Conservation (phyloP, 495 filamentous ascomycete genomes). For the Aeminium ludgeri region DNA sequence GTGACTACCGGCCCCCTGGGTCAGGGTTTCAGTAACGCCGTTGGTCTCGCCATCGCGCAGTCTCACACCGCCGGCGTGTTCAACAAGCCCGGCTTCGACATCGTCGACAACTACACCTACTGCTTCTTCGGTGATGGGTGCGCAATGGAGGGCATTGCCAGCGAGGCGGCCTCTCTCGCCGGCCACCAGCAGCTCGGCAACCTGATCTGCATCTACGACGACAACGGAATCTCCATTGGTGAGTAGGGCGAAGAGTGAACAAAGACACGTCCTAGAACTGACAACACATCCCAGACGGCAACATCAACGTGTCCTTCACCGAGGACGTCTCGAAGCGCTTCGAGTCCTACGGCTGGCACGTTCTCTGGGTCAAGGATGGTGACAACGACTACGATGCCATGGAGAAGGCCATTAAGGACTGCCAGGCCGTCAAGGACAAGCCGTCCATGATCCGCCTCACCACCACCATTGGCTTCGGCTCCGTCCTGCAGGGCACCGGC, state of each 20-base stretch:
- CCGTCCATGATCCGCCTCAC: slow-evolving; percentile 92
- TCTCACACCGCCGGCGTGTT: slow-evolving; percentile 73
- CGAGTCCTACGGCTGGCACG: slow-evolving; percentile 96
- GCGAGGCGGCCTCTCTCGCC: slow-evolving; percentile 79
- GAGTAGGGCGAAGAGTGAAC: slow-evolving; percentile 25
- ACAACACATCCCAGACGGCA: slow-evolving; percentile 45
- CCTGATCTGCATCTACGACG: slow-evolving; percentile 90
- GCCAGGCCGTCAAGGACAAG: slow-evolving; percentile 82
- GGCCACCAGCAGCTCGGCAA: slow-evolving; percentile 96
- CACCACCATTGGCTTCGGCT: slow-evolving; percentile 96
- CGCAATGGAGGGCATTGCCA: slow-evolving; percentile 93
- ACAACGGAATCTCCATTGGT: slow-evolving; percentile 95
- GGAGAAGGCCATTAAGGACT: slow-evolving; percentile 70
- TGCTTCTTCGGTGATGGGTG: slow-evolving; percentile 95
- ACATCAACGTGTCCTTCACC: slow-evolving; percentile 90
- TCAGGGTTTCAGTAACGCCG: slow-evolving; percentile 87
- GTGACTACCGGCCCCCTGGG: slow-evolving; percentile 95
- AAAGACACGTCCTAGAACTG: too few species aligned
- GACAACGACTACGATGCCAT: slow-evolving; percentile 80
- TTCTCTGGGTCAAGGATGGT: slow-evolving; percentile 69
- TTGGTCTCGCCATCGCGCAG: slow-evolving; percentile 93
- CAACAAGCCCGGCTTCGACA: slow-evolving; percentile 90
- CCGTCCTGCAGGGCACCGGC: slow-evolving; percentile 78
- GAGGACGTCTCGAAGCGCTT: slow-evolving; percentile 94
- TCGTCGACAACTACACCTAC: slow-evolving; percentile 95